A percentile compares a stretch with the other conserved stretches of the same genome.
Evolutionary conservation across 1,284 basidiomycete species (phyloP).

Genomic region (Ceratorhiza oryzae-sativae): DNA sequence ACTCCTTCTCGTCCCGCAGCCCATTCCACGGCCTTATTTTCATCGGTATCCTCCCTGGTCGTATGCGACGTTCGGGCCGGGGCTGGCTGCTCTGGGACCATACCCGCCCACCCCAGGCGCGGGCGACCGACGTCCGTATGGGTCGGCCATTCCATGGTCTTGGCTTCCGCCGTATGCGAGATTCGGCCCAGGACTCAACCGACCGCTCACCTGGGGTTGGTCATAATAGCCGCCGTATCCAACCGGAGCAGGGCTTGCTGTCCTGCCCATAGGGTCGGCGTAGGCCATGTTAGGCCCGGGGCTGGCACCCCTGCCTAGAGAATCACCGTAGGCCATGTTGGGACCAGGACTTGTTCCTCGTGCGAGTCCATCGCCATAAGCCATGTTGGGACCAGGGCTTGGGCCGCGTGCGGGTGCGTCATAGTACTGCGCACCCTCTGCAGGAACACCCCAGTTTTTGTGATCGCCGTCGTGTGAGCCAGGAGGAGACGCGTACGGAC

Average conservation of each 20-base stretch:
- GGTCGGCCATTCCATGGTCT: constrained; percentile 28
- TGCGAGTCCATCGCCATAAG: constrained; percentile 13
- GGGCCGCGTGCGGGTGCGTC: constrained; percentile 1
- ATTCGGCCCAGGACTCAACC: constrained; percentile 43
- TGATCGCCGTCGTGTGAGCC: constrained; percentile 35
- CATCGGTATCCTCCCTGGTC: constrained; percentile 26
- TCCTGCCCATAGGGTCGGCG: constrained; percentile 21
- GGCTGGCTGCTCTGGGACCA: constrained; percentile 37
- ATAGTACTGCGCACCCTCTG: not conserved
- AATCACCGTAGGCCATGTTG: constrained; percentile 36
- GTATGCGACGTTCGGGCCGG: constrained; percentile 41
- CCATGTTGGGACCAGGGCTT: constrained; percentile 20
- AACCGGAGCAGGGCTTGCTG: constrained; percentile 17
- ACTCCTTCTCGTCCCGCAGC: too few relatives aligned
- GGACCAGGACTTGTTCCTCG: constrained; percentile 20
- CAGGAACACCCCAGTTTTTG: constrained; percentile 31
- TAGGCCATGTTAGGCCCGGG: constrained; percentile 44
- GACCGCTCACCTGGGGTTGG: constrained; percentile 57
- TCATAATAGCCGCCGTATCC: constrained; percentile 17
- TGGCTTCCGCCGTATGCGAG: constrained; percentile 39
- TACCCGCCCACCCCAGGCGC: constrained; percentile 51
- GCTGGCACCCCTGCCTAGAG: constrained; percentile 46
- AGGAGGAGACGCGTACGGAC: constrained; percentile 21
- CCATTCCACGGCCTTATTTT: not conserved
- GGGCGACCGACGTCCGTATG: constrained; percentile 51